Percentiles rank a stretch among this genome's conserved stretches.
Conservation (phyloP, 192 early-diverging fungal genomes). For the Coemansia sp. region DNA sequence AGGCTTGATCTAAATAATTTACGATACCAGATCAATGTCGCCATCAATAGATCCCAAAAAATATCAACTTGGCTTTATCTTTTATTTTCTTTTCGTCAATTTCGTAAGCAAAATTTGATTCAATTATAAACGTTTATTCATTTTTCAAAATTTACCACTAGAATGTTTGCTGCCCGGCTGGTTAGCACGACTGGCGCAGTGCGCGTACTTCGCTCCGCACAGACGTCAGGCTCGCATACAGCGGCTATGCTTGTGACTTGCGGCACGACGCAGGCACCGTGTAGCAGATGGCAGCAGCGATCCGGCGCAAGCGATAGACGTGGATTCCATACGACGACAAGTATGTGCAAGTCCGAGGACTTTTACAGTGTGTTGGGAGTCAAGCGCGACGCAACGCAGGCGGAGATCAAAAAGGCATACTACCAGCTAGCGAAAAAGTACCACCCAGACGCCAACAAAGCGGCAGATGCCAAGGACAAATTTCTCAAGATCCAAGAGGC, state of each 20-base stretch:
- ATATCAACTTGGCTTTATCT: background rate
- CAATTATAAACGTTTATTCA: background rate
- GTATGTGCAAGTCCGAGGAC: constrained; percentile 62
- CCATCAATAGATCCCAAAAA: too few species aligned
- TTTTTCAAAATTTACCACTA: background rate
- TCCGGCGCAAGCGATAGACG: constrained; percentile 8
- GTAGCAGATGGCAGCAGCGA: constrained; percentile 1
- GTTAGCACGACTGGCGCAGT: constrained; percentile 12
- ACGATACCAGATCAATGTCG: too few species aligned
- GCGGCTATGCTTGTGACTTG: background rate
- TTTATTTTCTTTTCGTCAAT: background rate
- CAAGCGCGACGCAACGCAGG: constrained; percentile 71
- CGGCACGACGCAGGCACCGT: background rate
- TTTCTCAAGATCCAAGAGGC: constrained; percentile 98
- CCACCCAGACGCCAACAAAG: constrained; percentile 99
- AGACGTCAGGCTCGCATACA: background rate
- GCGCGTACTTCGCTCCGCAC: background rate
- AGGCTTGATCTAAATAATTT: background rate
- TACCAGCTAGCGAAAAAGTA: constrained; percentile 96
- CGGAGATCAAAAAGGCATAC: constrained; percentile 98
- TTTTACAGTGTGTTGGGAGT: constrained; percentile 89
- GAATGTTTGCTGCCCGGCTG: constrained; percentile 21
- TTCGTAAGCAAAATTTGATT: constrained; percentile 1
- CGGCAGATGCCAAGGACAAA: constrained; percentile 87
- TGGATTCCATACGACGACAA: constrained; percentile 39